Evolutionary conservation across 305 asterid species (phyloP).

Genomic region (Lippia alba): DNA sequence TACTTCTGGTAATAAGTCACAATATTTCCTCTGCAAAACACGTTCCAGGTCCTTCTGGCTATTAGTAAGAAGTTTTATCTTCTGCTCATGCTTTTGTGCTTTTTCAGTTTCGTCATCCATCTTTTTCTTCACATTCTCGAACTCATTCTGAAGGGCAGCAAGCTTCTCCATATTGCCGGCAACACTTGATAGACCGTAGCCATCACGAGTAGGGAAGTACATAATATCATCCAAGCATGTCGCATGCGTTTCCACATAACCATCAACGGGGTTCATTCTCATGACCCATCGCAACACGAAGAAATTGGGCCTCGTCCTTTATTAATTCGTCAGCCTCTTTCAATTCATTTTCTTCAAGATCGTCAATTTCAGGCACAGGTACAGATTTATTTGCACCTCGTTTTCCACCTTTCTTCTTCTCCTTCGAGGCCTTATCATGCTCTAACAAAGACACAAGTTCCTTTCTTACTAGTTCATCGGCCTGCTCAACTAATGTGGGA

Average conservation of each 20-base stretch:
- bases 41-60: slow-evolving; percentile 95
- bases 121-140: slow-evolving; percentile 79
- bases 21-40: slow-evolving; percentile 65
- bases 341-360: slow-evolving; percentile 79
- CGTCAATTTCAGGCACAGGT: slow-evolving; percentile 67
- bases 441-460: slow-evolving; percentile 89
- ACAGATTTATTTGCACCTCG: slow-evolving; percentile 50
- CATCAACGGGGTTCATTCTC: slow-evolving; percentile 81
- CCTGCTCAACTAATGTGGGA: slow-evolving; percentile 87
- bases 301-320: slow-evolving; percentile 59
- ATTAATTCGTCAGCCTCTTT: slow-evolving; percentile 87
- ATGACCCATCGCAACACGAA: slow-evolving; percentile 88
- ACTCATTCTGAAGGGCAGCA: slow-evolving; percentile 80
- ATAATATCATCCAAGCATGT: slow-evolving; percentile 83
- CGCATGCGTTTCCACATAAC: slow-evolving; percentile 78
- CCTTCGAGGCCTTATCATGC: slow-evolving; percentile 83
- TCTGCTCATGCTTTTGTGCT: slow-evolving; percentile 81
- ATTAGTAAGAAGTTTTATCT: slow-evolving; percentile 82
- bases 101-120: slow-evolving; percentile 91
- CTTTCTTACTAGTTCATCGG: slow-evolving; percentile 86
- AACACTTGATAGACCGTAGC: slow-evolving; percentile 87
- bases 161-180: slow-evolving; percentile 87
- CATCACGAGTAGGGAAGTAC: slow-evolving; percentile 85
- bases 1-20: slow-evolving; percentile 60
- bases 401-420: slow-evolving; percentile 80